Conservation (phyloP, 2,329 filamentous ascomycete species). For the Ophiocordyceps camponoti-floridani region DNA sequence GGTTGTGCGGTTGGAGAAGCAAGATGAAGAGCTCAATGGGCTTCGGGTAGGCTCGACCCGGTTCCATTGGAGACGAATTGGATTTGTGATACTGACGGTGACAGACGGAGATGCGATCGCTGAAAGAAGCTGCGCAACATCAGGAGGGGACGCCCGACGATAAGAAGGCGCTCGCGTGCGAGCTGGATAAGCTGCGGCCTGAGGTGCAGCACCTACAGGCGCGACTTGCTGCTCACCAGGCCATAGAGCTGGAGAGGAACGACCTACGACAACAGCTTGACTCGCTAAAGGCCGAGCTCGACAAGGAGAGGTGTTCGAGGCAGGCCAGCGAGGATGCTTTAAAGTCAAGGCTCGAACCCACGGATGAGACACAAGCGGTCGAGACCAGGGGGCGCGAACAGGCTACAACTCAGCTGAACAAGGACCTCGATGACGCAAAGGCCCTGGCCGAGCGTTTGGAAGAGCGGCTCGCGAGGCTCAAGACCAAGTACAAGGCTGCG, state of each 20-base stretch:
- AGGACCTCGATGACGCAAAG: slow-evolving; percentile 38
- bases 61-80: neutral
- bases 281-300: slow-evolving; percentile 62
- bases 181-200: slow-evolving; percentile 33
- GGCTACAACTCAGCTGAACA: slow-evolving; percentile 11
- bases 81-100: neutral
- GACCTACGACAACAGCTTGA: slow-evolving; percentile 61
- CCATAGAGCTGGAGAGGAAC: slow-evolving; percentile 60
- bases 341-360: slow-evolving; percentile 15
- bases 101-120: slow-evolving; percentile 52
- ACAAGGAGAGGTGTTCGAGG: slow-evolving; percentile 45
- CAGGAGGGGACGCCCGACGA: slow-evolving; percentile 50
- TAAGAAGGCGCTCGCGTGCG: slow-evolving; percentile 32
- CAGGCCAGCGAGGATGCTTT: slow-evolving; percentile 16
- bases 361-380: slow-evolving; percentile 16
- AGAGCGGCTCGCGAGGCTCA: slow-evolving; percentile 50
- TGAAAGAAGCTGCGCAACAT: slow-evolving; percentile 49
- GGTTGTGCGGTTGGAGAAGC: slow-evolving; percentile 28
- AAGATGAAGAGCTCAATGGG: slow-evolving; percentile 27
- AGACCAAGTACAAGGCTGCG: slow-evolving; percentile 48
- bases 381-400: slow-evolving; percentile 29
- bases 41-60: slow-evolving; percentile 21
- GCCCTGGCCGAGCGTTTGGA: slow-evolving; percentile 47
- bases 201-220: slow-evolving; percentile 38
- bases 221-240: slow-evolving; percentile 42